Evolutionary conservation across 1,139 yeast species (phyloP), one percentile per base, ranked within the genome.

Genomic region (Pichia sp.): DNA sequence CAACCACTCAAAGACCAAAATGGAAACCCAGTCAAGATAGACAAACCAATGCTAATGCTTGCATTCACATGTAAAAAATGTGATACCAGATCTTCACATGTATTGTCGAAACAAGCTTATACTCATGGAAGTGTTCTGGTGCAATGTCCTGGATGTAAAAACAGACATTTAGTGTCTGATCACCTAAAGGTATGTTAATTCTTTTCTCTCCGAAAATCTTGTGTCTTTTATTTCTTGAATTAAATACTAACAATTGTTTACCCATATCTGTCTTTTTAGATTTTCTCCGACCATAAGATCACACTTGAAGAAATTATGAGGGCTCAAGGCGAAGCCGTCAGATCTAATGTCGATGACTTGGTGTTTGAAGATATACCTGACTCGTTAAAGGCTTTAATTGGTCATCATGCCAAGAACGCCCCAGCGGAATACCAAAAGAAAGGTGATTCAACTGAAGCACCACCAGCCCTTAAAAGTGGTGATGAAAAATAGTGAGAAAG

Each of bases 31-130:
- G 27, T 59, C 8, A 60, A 80, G 53, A 72, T 72, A 4, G 83
- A 79, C 39, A 78, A 81, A 49, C 95, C 95, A 1, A 77, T 81
- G 62, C 69, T 86, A 54, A 83, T 88, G 81, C 74, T 92, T 32
- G 92, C 95, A 0, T 90, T 92, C 65, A 92, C 97, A 0, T 92
- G 98, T 64, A 92, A 88, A 62, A 79, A 79, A 54, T 92, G 98
- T 65, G 74, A 78, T 44, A 77, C 85, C 6, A 69, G 97, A 46
- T 86, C 96, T 0, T 79, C 90, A 3, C 97, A 92, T 60, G 74
- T 81, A 4, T 81, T 92, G 57, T 85, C 96, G 23, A 90, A 88
- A 55, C 97, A 92, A 62, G 90, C 97, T 0, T 92, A 92, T 60
- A 77, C 81, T 28, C 71, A 73, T 29, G 98, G 98, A 1, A 81